These are phyloP conservation scores for Paramyrothecium roridum DNA, from an alignment of 2,329 filamentous ascomycete genomes.

Conservation along the genomic window DNA sequence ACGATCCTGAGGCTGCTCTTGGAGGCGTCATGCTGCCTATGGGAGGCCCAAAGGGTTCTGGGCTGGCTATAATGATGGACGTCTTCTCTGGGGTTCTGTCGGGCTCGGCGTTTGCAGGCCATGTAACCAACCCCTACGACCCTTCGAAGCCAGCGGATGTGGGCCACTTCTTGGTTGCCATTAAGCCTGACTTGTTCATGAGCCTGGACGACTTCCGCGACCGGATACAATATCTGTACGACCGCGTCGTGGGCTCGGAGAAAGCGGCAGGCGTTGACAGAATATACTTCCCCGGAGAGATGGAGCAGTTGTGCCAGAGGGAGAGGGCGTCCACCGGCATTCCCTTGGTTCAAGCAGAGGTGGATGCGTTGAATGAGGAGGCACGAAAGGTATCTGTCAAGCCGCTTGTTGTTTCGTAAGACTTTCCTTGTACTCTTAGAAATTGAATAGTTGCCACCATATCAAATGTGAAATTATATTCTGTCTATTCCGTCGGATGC, in stretches of 20 bases:
- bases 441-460: neutral
- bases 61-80: slow-evolving; percentile 81
- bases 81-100: slow-evolving; percentile 79
- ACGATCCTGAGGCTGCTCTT: slow-evolving; percentile 68
- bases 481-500: too few species aligned
- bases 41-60: slow-evolving; percentile 81
- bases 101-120: slow-evolving; percentile 73
- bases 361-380: slow-evolving; percentile 53
- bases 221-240: slow-evolving; percentile 55
- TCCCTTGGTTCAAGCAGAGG: slow-evolving; percentile 53
- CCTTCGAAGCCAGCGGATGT: slow-evolving; percentile 65
- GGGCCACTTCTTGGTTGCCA: slow-evolving; percentile 69
- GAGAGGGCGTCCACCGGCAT: slow-evolving; percentile 54
- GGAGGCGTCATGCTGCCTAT: slow-evolving; percentile 82
- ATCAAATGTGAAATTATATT: neutral
- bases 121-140: slow-evolving; percentile 76
- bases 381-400: slow-evolving; percentile 39
- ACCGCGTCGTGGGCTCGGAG: slow-evolving; percentile 49
- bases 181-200: slow-evolving; percentile 76
- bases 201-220: slow-evolving; percentile 64
- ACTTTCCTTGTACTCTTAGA: neutral
- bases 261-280: slow-evolving; percentile 54
- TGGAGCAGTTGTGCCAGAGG: slow-evolving; percentile 53
- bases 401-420: slow-evolving; percentile 6
- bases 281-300: slow-evolving; percentile 61